These are phyloP conservation scores for Phragmites australis DNA, from an alignment of 176 grass and related monocot species.

Conservation along the genomic window DNA sequence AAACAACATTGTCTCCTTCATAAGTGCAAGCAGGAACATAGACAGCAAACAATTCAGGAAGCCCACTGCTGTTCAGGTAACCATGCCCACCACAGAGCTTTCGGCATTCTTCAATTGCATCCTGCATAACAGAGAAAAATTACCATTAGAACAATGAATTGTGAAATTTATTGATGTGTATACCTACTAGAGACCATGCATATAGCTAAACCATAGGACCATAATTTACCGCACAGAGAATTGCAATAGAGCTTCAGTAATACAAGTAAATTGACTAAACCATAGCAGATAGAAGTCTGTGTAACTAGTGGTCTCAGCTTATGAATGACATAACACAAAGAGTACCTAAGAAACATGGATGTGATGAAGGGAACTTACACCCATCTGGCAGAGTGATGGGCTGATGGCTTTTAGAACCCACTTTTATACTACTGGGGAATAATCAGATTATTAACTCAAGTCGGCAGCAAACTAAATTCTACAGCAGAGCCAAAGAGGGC, in stretches of 20 bases:
- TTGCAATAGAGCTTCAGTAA: neutral
- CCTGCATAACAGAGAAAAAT: conserved; percentile 47
- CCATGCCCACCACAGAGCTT: conserved; percentile 97
- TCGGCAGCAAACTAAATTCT: neutral
- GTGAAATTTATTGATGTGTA: neutral
- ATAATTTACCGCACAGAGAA: neutral
- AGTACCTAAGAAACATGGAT: neutral
- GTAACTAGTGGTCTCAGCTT: neutral
- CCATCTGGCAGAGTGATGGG: neutral
- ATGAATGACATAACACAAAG: neutral
- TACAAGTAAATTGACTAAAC: neutral
- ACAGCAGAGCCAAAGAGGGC: neutral
- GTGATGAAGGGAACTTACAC: neutral
- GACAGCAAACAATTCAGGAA: conserved; percentile 94
- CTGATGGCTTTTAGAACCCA: neutral
- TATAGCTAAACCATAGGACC: neutral
- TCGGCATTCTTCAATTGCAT: conserved; percentile 95
- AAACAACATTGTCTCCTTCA: conserved; percentile 94
- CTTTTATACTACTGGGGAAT: neutral
- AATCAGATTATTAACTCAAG: neutral
- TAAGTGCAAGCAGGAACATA: conserved; percentile 99
- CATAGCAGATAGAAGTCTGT: neutral
- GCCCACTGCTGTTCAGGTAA: conserved; percentile 93
- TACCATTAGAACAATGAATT: neutral
- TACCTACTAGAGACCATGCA: conserved; percentile 2